Conservation (phyloP, 1,139 yeast genomes). For the Hemisphaericaspora lyxosophila region DNA sequence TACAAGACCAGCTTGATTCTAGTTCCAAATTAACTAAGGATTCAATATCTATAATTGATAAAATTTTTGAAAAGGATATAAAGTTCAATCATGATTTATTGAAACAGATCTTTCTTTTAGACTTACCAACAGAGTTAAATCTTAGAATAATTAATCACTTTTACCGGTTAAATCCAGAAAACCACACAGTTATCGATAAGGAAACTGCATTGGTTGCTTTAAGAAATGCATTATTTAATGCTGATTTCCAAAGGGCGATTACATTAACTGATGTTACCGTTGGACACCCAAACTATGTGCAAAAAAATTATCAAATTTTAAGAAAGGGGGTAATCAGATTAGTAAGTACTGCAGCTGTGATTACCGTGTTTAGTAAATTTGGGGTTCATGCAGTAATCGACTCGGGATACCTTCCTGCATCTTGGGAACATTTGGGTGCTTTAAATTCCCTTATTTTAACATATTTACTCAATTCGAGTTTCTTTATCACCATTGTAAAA, state of each 20-base stretch:
- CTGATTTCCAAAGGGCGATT: slow-evolving; percentile 58
- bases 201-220: slow-evolving; percentile 61
- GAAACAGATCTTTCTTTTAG: slow-evolving; percentile 31
- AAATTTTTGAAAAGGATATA: slow-evolving; percentile 23
- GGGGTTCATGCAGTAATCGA: slow-evolving; percentile 40
- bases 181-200: slow-evolving; percentile 33
- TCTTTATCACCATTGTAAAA: slow-evolving; percentile 58
- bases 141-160: slow-evolving; percentile 32
- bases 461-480: slow-evolving; percentile 61
- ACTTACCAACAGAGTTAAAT: slow-evolving; percentile 33
- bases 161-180: slow-evolving; percentile 35
- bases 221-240: slow-evolving; percentile 56
- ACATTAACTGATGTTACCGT: slow-evolving; percentile 60
- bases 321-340: slow-evolving; percentile 30
- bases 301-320: slow-evolving; percentile 28
- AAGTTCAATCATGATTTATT: slow-evolving; percentile 26
- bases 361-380: slow-evolving; percentile 38
- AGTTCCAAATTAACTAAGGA: slow-evolving; percentile 19
- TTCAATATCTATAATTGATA: slow-evolving; percentile 15
- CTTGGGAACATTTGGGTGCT: slow-evolving; percentile 47
- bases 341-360: slow-evolving; percentile 32
- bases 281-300: slow-evolving; percentile 53
- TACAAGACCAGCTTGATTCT: slow-evolving; percentile 14
- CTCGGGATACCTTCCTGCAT: slow-evolving; percentile 30
- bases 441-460: slow-evolving; percentile 64